Percentiles rank a stretch among this genome's conserved stretches.
Evolutionary conservation across 192 early-diverging fungal genomes (phyloP).

Genomic region (Linnemannia exigua): DNA sequence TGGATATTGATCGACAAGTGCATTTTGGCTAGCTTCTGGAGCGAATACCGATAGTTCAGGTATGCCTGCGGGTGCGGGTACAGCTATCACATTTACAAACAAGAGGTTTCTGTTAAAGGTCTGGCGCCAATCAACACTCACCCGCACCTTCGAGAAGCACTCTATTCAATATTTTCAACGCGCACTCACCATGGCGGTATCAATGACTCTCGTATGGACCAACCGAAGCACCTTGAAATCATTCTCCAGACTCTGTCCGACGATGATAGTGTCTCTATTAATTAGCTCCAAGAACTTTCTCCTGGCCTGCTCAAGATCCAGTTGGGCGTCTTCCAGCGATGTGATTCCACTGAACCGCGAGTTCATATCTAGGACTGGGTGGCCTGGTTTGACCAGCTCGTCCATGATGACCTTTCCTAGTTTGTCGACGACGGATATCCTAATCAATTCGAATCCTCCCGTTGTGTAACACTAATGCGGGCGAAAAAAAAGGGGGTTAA

Average conservation of each 20-base stretch:
- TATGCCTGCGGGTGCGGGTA: conserved; percentile 67
- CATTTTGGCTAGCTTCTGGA: conserved; percentile 63
- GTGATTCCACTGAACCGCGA: conserved; percentile 69
- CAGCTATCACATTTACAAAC: conserved; percentile 38
- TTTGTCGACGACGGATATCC: conserved; percentile 69
- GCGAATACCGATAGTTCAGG: conserved; percentile 60
- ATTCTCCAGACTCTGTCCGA: conserved; percentile 72
- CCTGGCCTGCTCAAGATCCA: conserved; percentile 61
- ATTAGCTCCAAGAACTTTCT: conserved; percentile 58
- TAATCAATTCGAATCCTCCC: conserved; percentile 75
- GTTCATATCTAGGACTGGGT: conserved; percentile 74
- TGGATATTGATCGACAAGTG: conserved; percentile 71
- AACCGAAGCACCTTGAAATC: conserved; percentile 49
- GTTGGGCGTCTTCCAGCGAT: conserved; percentile 60
- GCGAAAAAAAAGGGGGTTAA: background rate
- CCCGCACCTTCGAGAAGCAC: too few relatives aligned
- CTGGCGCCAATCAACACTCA: too few relatives aligned
- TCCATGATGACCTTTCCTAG: conserved; percentile 67
- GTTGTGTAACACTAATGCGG: conserved; percentile 70
- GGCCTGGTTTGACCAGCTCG: conserved; percentile 68
- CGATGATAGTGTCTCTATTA: conserved; percentile 66
- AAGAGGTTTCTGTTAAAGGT: too few relatives aligned
- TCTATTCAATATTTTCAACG: background rate
- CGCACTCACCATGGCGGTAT: conserved; percentile 57
- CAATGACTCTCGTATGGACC: conserved; percentile 57